Percentiles rank a stretch among this genome's conserved stretches.
These are phyloP conservation scores for Spathaspora gorwiae DNA, from an alignment of 805 yeast species.

Conservation along the genomic window DNA sequence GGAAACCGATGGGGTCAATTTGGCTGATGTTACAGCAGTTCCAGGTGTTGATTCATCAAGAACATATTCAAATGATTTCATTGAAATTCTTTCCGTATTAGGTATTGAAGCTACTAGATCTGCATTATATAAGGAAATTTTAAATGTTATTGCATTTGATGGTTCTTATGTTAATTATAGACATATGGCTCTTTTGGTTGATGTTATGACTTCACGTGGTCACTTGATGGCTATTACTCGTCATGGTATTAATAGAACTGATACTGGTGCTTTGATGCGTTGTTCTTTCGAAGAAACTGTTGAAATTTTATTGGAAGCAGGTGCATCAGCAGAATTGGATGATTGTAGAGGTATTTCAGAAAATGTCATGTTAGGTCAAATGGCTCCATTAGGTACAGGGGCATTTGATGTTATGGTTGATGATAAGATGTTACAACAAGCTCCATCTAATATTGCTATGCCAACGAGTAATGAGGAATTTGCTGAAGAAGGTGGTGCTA, in stretches of 20 bases:
- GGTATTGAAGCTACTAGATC: constrained; percentile 99
- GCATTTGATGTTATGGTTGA: constrained; percentile 94
- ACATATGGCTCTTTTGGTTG: constrained; percentile 96
- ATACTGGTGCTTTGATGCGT: constrained; percentile 98
- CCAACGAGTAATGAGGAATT: constrained; percentile 25
- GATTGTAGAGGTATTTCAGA: constrained; percentile 99
- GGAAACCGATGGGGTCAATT: constrained; percentile 97
- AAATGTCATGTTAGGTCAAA: constrained; percentile 94
- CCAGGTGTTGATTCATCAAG: constrained; percentile 91
- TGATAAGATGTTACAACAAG: constrained; percentile 71
- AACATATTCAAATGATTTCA: constrained; percentile 94
- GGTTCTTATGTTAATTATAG: constrained; percentile 99
- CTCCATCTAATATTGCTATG: constrained; percentile 48
- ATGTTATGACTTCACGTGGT: constrained; percentile 98
- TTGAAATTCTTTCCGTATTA: constrained; percentile 87
- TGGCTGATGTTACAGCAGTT: constrained; percentile 90
- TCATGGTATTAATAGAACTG: constrained; percentile 98
- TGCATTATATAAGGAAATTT: constrained; percentile 88
- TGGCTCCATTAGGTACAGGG: constrained; percentile 99
- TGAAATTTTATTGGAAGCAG: constrained; percentile 95
- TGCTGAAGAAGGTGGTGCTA: constrained; percentile 66
- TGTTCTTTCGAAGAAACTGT: constrained; percentile 99
- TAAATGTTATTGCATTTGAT: constrained; percentile 97
- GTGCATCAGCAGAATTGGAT: constrained; percentile 95
- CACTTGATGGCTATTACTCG: constrained; percentile 98